Evolutionary conservation across 1,139 yeast genomes (phyloP).

Genomic region (Torulaspora globosa): DNA sequence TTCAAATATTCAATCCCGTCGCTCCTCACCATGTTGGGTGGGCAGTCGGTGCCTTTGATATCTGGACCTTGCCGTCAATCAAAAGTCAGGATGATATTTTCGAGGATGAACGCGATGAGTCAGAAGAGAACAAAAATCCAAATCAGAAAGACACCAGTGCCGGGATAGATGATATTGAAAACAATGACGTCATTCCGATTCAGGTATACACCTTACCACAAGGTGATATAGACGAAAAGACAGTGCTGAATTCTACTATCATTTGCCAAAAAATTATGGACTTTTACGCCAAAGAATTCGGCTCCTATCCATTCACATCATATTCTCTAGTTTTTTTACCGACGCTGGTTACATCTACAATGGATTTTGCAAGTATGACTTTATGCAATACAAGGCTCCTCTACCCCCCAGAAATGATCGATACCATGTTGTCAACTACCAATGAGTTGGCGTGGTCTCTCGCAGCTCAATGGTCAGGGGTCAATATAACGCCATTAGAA

Average conservation of each 20-base stretch:
- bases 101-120: conserved; percentile 45
- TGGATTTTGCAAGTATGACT: conserved; percentile 75
- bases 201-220: conserved; percentile 38
- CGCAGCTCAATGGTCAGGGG: conserved; percentile 92
- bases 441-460: conserved; percentile 64
- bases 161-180: conserved; percentile 30
- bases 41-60: conserved; percentile 85
- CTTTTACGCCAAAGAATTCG: conserved; percentile 80
- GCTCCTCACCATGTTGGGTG: conserved; percentile 97
- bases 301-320: conserved; percentile 87
- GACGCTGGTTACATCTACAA: conserved; percentile 49
- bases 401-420: conserved; percentile 75
- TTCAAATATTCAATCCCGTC: conserved; percentile 80
- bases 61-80: conserved; percentile 42
- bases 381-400: conserved; percentile 59
- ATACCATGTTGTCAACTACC: conserved; percentile 70
- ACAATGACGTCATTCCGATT: conserved; percentile 43
- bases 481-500: conserved; percentile 77
- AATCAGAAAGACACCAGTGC: conserved; percentile 26
- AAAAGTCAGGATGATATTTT: conserved; percentile 25
- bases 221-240: conserved; percentile 41
- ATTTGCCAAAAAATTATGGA: conserved; percentile 77
- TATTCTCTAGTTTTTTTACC: conserved; percentile 73
- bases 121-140: conserved; percentile 38
- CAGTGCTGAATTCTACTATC: conserved; percentile 71